Conservation (phyloP, 768 basidiomycete species). For the Leccinum incarnatum region DNA sequence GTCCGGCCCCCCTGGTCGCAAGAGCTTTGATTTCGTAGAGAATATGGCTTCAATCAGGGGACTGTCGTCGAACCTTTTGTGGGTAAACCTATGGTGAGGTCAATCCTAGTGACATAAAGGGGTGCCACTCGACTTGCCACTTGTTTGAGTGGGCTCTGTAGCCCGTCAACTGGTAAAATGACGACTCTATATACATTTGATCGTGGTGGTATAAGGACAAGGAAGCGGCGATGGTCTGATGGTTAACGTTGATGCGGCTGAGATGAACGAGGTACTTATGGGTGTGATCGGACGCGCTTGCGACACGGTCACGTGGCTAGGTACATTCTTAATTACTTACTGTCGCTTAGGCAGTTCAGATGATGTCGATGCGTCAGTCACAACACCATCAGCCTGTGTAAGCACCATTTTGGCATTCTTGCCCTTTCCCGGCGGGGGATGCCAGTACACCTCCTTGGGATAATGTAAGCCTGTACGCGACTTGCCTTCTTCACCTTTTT, state of each 20-base stretch:
- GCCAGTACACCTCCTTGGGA: slow-evolving; percentile 62
- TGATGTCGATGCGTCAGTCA: too few relatives aligned
- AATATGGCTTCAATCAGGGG: slow-evolving; percentile 30
- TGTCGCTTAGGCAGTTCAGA: too few relatives aligned
- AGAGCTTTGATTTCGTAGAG: slow-evolving; percentile 24
- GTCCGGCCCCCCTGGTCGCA: slow-evolving; percentile 28
- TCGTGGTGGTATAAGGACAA: too few relatives aligned
- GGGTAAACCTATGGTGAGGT: slow-evolving; percentile 21
- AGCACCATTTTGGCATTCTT: slow-evolving; percentile 38
- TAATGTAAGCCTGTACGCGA: neutral
- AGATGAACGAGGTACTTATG: too few relatives aligned
- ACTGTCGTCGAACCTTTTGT: slow-evolving; percentile 34
- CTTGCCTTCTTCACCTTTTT: slow-evolving; percentile 53
- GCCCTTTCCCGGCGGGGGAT: slow-evolving; percentile 79
- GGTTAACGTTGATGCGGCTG: too few relatives aligned
- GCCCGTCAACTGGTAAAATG: slow-evolving; percentile 31
- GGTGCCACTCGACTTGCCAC: slow-evolving; percentile 16
- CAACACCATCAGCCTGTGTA: too few relatives aligned
- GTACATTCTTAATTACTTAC: too few relatives aligned
- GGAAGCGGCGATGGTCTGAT: too few relatives aligned
- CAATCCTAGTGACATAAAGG: neutral
- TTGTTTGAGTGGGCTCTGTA: slow-evolving; percentile 28
- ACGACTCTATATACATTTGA: slow-evolving; percentile 11
- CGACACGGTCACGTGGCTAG: too few relatives aligned
- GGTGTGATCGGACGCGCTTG: too few relatives aligned